Conservation (phyloP, 2,329 filamentous ascomycete genomes). For the Fusarium stilboides region DNA sequence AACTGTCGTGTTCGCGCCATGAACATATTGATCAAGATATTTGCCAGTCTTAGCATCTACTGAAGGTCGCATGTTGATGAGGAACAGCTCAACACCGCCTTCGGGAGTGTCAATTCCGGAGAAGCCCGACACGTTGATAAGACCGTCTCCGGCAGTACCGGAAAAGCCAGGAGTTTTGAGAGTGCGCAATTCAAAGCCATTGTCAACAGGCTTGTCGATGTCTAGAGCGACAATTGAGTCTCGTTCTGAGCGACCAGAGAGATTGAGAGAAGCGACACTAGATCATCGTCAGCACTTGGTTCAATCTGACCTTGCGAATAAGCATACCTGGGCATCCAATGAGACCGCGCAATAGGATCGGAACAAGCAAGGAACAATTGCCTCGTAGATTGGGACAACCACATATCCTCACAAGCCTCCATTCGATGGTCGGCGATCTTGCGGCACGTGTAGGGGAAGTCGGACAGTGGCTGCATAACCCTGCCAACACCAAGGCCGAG, state of each 20-base stretch:
- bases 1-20: slow-evolving; percentile 36
- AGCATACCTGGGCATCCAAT: slow-evolving; percentile 45
- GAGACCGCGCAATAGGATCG: slow-evolving; percentile 27
- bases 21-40: slow-evolving; percentile 19
- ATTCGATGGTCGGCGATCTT: slow-evolving; percentile 34
- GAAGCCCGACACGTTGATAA: slow-evolving; percentile 52
- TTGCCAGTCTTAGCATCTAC: slow-evolving; percentile 21
- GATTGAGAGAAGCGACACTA: slow-evolving; percentile 46
- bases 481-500: slow-evolving; percentile 42
- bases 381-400: slow-evolving; percentile 42
- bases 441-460: slow-evolving; percentile 49
- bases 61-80: slow-evolving; percentile 40
- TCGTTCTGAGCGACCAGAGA: slow-evolving; percentile 48
- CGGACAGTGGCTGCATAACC: slow-evolving; percentile 37
- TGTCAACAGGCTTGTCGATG: slow-evolving; percentile 49
- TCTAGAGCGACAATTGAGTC: slow-evolving; percentile 54
- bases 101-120: slow-evolving; percentile 47
- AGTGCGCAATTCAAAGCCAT: slow-evolving; percentile 40
- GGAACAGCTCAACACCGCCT: slow-evolving; percentile 29
- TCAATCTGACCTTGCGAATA: accelerated
- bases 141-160: slow-evolving; percentile 52
- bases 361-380: slow-evolving; percentile 48
- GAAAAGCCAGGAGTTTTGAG: slow-evolving; percentile 49
- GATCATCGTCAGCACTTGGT: not conserved
- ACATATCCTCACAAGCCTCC: slow-evolving; percentile 50